phyloP scores from a whole-genome alignment of 2,329 filamentous ascomycete genomes.

The Xylariaceae sp. region DNA sequence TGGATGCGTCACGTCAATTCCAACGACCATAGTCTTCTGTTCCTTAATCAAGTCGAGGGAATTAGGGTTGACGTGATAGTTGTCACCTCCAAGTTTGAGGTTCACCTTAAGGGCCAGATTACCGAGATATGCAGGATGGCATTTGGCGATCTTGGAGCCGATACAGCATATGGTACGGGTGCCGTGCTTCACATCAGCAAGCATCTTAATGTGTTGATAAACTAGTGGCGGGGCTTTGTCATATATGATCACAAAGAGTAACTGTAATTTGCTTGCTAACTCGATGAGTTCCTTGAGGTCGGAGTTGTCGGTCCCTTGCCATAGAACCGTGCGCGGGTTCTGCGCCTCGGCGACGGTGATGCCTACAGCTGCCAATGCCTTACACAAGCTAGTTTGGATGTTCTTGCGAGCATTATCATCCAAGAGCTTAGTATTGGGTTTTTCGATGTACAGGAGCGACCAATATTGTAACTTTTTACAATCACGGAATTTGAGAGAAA shows the following conservation, averaged over 20 bases:
- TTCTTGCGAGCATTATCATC: too few species aligned
- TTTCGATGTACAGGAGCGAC: too few species aligned
- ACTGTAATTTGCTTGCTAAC: background rate
- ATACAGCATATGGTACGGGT: constrained; percentile 66
- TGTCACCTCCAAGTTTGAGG: constrained; percentile 66
- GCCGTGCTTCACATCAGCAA: constrained; percentile 63
- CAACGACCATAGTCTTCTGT: constrained; percentile 73
- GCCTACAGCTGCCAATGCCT: too few species aligned
- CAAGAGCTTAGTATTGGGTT: too few species aligned
- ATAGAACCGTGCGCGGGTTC: too few species aligned
- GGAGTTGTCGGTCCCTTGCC: too few species aligned
- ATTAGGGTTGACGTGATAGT: constrained; percentile 57
- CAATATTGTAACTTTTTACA: too few species aligned
- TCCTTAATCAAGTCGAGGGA: constrained; percentile 60
- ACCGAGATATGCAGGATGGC: constrained; percentile 52
- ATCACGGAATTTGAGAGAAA: too few species aligned
- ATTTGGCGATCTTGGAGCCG: constrained; percentile 54
- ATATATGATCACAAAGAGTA: constrained; percentile 60
- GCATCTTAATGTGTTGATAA: constrained; percentile 64
- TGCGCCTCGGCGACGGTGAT: too few species aligned
- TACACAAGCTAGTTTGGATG: too few species aligned
- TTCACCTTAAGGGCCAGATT: constrained; percentile 70
- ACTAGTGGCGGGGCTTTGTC: constrained; percentile 48
- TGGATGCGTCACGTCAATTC: constrained; percentile 77
- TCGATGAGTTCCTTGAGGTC: too few species aligned